phyloP scores from a whole-genome alignment of 129 eudicot species.

The Tagetes erecta region DNA sequence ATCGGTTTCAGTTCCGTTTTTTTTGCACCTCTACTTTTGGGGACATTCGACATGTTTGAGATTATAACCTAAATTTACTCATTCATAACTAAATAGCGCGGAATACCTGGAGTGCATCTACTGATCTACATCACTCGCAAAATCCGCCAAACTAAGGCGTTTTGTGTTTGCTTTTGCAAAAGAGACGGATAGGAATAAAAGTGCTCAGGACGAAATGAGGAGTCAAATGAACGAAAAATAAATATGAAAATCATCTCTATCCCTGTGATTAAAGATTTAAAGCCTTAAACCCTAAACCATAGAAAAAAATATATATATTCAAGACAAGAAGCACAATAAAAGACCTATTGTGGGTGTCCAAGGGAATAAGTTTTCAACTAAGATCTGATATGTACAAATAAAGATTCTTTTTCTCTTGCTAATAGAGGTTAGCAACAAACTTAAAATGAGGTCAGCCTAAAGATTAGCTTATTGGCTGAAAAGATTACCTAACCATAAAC shows the following conservation, averaged over 20 bases:
- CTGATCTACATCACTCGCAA: neutral
- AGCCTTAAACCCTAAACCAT: neutral
- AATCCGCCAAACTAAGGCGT: neutral
- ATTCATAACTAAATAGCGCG: too few relatives aligned
- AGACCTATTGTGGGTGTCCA: conserved; percentile 1
- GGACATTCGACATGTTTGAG: too few relatives aligned
- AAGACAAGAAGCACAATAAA: neutral
- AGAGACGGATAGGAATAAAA: conserved; percentile 88
- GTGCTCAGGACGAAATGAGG: conserved; percentile 62
- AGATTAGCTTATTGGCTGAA: neutral
- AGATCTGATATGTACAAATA: neutral
- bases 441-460: neutral
- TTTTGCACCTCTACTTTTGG: too few relatives aligned
- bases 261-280: too few relatives aligned
- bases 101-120: too few relatives aligned
- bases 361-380: conserved; percentile 21
- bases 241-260: neutral
- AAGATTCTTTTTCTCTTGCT: too few relatives aligned
- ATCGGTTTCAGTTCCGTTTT: too few relatives aligned
- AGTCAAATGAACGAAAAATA: neutral
- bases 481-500: neutral
- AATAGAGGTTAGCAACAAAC: neutral
- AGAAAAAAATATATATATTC: neutral
- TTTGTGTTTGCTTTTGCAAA: conserved; percentile 43
- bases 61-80: too few relatives aligned